phyloP scores from a whole-genome alignment of 148 eudicot genomes.

The Vaccinium macrocarpon region DNA sequence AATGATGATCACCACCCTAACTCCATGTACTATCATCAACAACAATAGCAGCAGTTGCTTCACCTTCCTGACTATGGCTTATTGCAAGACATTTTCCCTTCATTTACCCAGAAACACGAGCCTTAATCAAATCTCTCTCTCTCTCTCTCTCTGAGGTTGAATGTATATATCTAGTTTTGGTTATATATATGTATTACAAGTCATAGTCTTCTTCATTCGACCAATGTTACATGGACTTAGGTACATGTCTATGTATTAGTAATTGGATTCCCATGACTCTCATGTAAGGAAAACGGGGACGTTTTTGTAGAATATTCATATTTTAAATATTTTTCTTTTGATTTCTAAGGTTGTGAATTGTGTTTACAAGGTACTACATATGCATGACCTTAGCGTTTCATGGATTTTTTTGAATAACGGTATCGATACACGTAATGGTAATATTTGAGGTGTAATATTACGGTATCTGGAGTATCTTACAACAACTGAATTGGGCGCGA shows the following conservation, averaged over 20 bases:
- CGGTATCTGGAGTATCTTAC: no score
- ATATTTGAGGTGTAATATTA: no score
- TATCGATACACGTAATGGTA: no score
- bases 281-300: background rate
- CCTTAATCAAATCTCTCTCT: conserved; percentile 1
- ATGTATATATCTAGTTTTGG: background rate
- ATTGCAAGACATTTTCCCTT: conserved; percentile 16
- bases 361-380: background rate
- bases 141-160: background rate
- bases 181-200: background rate
- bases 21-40: conserved; percentile 5
- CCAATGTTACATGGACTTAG: background rate
- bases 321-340: background rate
- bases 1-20: conserved; percentile 3
- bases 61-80: conserved; percentile 18
- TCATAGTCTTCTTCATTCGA: background rate
- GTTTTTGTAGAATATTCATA: background rate
- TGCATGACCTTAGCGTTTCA: background rate
- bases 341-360: background rate
- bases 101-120: conserved; percentile 15
- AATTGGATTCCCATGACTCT: background rate
- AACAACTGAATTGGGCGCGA: no score
- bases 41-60: conserved; percentile 13
- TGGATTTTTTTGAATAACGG: no score
- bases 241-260: background rate